A percentile compares a stretch with the other conserved stretches of the same genome.
Conservation (phyloP, 1,284 basidiomycete genomes). For the Sphagnurus paluster region DNA sequence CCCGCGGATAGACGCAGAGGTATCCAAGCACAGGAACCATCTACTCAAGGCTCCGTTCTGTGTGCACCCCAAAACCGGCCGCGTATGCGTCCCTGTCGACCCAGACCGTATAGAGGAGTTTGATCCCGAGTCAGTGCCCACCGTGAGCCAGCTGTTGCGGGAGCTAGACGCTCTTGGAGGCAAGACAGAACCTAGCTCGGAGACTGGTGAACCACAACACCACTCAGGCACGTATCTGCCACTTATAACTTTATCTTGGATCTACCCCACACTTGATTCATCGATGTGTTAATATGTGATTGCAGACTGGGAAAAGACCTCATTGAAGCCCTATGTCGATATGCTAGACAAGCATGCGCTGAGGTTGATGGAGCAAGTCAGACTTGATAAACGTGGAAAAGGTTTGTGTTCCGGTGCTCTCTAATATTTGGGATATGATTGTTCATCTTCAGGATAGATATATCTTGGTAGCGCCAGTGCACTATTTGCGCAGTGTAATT, state of each 20-base stretch:
- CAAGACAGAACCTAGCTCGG: slow-evolving; percentile 32
- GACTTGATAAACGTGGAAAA: slow-evolving; percentile 50
- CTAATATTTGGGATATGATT: neutral
- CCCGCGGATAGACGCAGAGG: slow-evolving; percentile 94
- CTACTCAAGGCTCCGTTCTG: slow-evolving; percentile 98
- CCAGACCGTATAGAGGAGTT: slow-evolving; percentile 79
- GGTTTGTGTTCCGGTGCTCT: slow-evolving; percentile 29
- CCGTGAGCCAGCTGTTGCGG: slow-evolving; percentile 77
- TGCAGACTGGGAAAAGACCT: slow-evolving; percentile 71
- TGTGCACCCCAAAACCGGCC: slow-evolving; percentile 94
- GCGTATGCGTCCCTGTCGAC: slow-evolving; percentile 94
- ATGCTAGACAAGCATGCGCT: slow-evolving; percentile 79
- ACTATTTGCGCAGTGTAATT: too few relatives aligned
- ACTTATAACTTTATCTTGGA: slow-evolving; percentile 2
- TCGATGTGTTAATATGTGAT: too few relatives aligned
- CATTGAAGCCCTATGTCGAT: slow-evolving; percentile 87
- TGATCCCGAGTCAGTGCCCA: slow-evolving; percentile 85
- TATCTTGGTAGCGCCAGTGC: slow-evolving; percentile 24
- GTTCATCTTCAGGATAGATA: slow-evolving; percentile 17
- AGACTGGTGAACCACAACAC: slow-evolving; percentile 41
- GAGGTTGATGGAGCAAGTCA: slow-evolving; percentile 59
- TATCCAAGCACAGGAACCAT: slow-evolving; percentile 97
- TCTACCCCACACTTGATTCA: neutral
- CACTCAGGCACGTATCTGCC: slow-evolving; percentile 44
- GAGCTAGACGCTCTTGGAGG: slow-evolving; percentile 70